A percentile compares a stretch with the other conserved stretches of the same genome.
Conservation (phyloP, 805 yeast genomes). For the Monosporozyma solicola region DNA sequence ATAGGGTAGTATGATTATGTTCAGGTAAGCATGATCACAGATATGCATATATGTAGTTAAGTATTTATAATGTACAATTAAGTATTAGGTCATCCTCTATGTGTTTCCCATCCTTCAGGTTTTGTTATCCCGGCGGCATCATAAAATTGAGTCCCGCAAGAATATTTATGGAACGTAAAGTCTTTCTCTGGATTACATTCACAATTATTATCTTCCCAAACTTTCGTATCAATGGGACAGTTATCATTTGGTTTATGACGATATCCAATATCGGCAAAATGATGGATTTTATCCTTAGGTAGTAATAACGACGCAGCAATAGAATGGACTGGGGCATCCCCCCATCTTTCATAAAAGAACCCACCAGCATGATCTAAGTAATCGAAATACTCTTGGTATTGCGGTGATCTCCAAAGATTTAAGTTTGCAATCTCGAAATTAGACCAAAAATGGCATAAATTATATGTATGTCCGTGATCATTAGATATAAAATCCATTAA, state of each 20-base stretch:
- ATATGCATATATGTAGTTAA: not conserved
- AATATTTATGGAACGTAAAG: slow-evolving; percentile 59
- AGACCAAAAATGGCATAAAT: slow-evolving; percentile 84
- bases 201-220: slow-evolving; percentile 51
- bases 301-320: slow-evolving; percentile 69
- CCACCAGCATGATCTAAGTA: slow-evolving; percentile 66
- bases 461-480: slow-evolving; percentile 61
- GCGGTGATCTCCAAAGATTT: slow-evolving; percentile 63
- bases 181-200: slow-evolving; percentile 48
- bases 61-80: not conserved
- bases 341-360: slow-evolving; percentile 85
- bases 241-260: slow-evolving; percentile 57
- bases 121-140: slow-evolving; percentile 41
- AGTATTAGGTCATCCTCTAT: not conserved
- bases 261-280: slow-evolving; percentile 76
- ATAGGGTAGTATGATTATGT: not conserved
- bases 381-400: slow-evolving; percentile 61
- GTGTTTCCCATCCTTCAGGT: slow-evolving; percentile 31
- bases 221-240: slow-evolving; percentile 46
- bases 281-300: slow-evolving; percentile 54
- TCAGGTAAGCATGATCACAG: not conserved
- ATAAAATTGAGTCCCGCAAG: slow-evolving; percentile 56
- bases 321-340: slow-evolving; percentile 84
- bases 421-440: slow-evolving; percentile 75
- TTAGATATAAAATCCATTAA: slow-evolving; percentile 63